Evolutionary conservation across 208 protist genomes (phyloP).

Genomic region (Crithidia mellificae): DNA sequence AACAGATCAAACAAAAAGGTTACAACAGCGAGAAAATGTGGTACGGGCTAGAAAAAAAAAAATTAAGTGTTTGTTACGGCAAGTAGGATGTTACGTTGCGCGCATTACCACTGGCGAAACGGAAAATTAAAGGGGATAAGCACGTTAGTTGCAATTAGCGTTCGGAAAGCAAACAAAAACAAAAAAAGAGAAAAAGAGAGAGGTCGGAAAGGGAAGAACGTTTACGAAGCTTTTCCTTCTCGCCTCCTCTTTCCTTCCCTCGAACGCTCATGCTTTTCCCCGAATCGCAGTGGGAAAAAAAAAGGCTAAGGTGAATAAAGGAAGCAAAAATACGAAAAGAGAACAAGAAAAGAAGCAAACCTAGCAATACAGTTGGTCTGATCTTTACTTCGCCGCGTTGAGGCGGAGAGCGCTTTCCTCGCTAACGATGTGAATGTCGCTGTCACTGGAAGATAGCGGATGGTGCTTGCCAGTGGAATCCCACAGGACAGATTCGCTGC

Average conservation of each 20-base stretch:
- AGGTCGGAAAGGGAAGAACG: constrained; percentile 4
- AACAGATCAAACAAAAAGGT: background rate
- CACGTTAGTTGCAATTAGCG: background rate
- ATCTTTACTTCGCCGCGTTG: background rate
- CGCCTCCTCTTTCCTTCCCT: background rate
- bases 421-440: constrained; percentile 14
- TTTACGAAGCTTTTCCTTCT: background rate
- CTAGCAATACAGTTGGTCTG: background rate
- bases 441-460: constrained; percentile 29
- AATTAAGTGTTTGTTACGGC: constrained; percentile 1
- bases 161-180: background rate
- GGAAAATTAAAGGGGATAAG: constrained; percentile 6
- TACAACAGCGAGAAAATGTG: constrained; percentile 13
- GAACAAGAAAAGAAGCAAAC: too few species aligned
- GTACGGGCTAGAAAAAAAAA: background rate
- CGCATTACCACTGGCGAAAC: constrained; percentile 1
- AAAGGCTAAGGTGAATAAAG: constrained; percentile 5
- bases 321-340: too few species aligned
- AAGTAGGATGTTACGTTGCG: constrained; percentile 6
- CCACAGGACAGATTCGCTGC: constrained; percentile 20
- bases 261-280: constrained; percentile 2
- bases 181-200: background rate
- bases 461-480: constrained; percentile 9
- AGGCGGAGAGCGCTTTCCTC: background rate
- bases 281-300: background rate